Conservation (phyloP, 352 stramenopile species). For the Thraustotheca clavata region DNA sequence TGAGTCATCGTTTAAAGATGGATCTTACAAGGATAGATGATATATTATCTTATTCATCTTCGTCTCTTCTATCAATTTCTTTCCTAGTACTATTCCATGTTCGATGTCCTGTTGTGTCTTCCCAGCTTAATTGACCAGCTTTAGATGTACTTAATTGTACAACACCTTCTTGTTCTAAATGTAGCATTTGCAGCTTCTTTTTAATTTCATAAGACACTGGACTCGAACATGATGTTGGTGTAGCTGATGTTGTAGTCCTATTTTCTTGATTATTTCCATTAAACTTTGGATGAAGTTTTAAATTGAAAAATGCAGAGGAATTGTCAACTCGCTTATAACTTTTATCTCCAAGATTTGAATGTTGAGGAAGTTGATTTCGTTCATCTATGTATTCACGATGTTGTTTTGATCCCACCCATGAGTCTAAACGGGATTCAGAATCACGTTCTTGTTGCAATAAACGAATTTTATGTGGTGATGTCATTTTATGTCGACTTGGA, state of each 20-base stretch:
- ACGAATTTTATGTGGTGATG: neutral
- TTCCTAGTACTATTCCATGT: conserved; percentile 11
- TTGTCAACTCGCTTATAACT: conserved; percentile 7
- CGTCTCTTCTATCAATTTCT: neutral
- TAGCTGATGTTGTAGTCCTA: too few species aligned
- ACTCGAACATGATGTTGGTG: neutral
- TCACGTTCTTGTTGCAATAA: neutral
- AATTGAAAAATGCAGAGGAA: conserved; percentile 11
- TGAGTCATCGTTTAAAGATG: neutral
- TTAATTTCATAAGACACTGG: conserved; percentile 8
- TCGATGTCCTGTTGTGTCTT: conserved; percentile 10
- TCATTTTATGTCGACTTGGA: neutral
- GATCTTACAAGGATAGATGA: neutral
- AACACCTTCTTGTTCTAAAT: conserved; percentile 1
- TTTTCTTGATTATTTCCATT: too few species aligned
- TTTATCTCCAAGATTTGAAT: conserved; percentile 11
- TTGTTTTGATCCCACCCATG: conserved; percentile 1
- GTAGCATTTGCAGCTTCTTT: conserved; percentile 18
- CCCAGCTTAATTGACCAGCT: conserved; percentile 7
- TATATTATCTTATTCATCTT: neutral
- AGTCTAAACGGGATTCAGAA: conserved; percentile 1
- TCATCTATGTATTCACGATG: conserved; percentile 6
- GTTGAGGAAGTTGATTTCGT: conserved; percentile 1
- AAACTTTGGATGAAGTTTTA: conserved; percentile 8
- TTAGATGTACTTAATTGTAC: conserved; percentile 6